phyloP scores from a whole-genome alignment of 2,329 filamentous ascomycete species.

The Diaporthe sp. region DNA sequence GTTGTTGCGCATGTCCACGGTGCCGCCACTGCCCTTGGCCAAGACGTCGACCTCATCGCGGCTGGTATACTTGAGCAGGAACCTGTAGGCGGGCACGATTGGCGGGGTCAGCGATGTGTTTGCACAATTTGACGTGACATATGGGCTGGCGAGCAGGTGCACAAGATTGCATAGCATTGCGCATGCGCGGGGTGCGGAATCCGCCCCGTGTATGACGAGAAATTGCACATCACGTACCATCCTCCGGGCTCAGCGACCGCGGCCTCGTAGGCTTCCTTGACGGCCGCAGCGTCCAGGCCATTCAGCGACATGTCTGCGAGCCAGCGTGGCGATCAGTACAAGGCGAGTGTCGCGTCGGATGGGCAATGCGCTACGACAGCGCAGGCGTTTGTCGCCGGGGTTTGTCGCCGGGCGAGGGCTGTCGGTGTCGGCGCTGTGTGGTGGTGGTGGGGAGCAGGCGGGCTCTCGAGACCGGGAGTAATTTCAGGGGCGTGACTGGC shows the following conservation, averaged over 20 bases:
- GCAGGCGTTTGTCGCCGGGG: background rate
- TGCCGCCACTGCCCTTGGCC: conserved; percentile 82
- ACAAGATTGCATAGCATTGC: conserved; percentile 17
- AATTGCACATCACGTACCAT: conserved; percentile 77
- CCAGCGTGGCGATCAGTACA: conserved; percentile 1
- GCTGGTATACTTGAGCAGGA: conserved; percentile 90
- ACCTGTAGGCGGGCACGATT: conserved; percentile 69
- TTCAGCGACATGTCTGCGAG: conserved; percentile 86
- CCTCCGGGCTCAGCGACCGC: conserved; percentile 87
- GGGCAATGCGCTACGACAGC: background rate
- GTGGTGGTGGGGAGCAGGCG: conserved; percentile 29
- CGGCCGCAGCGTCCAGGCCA: conserved; percentile 85
- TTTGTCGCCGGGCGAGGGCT: conserved; percentile 7
- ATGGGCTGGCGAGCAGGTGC: background rate
- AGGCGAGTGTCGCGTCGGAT: background rate
- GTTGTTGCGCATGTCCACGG: conserved; percentile 84
- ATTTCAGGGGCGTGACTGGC: conserved; percentile 38
- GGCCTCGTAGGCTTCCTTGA: conserved; percentile 88
- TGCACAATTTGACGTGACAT: conserved; percentile 20
- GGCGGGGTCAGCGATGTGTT: conserved; percentile 32
- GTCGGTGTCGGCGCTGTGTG: conserved; percentile 26
- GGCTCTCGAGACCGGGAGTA: conserved; percentile 25
- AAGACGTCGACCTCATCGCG: conserved; percentile 90
- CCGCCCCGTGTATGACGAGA: conserved; percentile 26
- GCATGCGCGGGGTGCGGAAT: conserved; percentile 22